phyloP scores from a whole-genome alignment of 2,329 filamentous ascomycete genomes.

The Aspergillus flavus region DNA sequence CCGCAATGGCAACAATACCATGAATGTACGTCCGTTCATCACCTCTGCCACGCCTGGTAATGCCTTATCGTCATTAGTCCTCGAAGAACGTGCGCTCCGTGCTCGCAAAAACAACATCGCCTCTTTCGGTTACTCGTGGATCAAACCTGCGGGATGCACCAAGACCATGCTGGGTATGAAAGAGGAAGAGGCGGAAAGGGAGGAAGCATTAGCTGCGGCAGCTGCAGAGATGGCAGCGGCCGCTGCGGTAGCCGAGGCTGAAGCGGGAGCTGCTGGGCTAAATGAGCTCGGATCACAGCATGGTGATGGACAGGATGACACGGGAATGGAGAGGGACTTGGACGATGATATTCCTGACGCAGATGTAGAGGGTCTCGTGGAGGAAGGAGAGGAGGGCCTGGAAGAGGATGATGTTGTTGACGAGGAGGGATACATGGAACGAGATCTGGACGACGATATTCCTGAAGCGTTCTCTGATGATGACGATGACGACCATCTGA shows the following conservation, averaged over 20 bases:
- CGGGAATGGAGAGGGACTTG: slow-evolving; percentile 45
- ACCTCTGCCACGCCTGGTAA: slow-evolving; percentile 60
- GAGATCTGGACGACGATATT: slow-evolving; percentile 73
- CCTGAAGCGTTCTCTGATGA: slow-evolving; percentile 61
- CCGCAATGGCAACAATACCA: slow-evolving; percentile 19
- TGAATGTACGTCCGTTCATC: slow-evolving; percentile 37
- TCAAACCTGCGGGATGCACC: slow-evolving; percentile 80
- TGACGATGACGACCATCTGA: slow-evolving; percentile 42
- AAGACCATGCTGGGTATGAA: slow-evolving; percentile 90
- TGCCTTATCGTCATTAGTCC: slow-evolving; percentile 67
- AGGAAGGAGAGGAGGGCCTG: slow-evolving; percentile 50
- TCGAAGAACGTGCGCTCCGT: slow-evolving; percentile 76
- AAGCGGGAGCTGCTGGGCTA: slow-evolving; percentile 38
- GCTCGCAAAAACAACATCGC: slow-evolving; percentile 79
- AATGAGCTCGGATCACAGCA: slow-evolving; percentile 36
- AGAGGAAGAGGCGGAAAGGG: slow-evolving; percentile 85
- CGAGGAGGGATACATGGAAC: slow-evolving; percentile 51
- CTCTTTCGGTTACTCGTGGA: slow-evolving; percentile 87
- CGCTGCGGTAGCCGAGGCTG: slow-evolving; percentile 61
- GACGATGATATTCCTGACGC: slow-evolving; percentile 51
- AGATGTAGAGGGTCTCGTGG: slow-evolving; percentile 40
- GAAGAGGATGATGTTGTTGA: slow-evolving; percentile 59
- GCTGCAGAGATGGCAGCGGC: slow-evolving; percentile 72
- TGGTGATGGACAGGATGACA: slow-evolving; percentile 29
- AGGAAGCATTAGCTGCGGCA: slow-evolving; percentile 78